Percentiles rank a stretch among this genome's conserved stretches.
Conservation (phyloP, 129 eudicot genomes). For the Flaveria bidentis region DNA sequence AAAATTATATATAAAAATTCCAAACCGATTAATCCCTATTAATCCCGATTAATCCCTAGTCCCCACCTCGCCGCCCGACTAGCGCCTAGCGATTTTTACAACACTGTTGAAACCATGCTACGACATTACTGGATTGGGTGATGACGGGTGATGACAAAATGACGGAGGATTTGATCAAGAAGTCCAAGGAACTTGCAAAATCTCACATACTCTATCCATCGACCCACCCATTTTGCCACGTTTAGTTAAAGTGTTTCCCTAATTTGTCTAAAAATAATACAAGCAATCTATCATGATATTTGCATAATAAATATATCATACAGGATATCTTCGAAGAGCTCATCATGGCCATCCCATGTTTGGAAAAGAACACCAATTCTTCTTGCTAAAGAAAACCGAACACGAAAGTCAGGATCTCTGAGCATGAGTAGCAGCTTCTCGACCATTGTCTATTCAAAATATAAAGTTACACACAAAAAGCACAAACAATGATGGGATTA, state of each 20-base stretch:
- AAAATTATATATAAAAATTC: too few relatives aligned
- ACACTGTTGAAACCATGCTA: too few relatives aligned
- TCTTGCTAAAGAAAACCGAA: conserved; percentile 67
- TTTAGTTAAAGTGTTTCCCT: conserved; percentile 2
- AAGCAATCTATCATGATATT: conserved; percentile 3
- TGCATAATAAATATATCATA: conserved; percentile 31
- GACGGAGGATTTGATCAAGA: too few relatives aligned
- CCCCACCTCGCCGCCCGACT: too few relatives aligned
- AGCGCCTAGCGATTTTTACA: too few relatives aligned
- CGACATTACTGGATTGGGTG: too few relatives aligned
- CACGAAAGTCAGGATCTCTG: conserved; percentile 91
- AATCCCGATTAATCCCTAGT: too few relatives aligned
- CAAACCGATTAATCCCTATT: too few relatives aligned
- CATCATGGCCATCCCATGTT: conserved; percentile 97
- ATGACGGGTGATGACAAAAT: neutral
- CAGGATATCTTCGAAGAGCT: conserved; percentile 88
- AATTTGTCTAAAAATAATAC: conserved; percentile 3
- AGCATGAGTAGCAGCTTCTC: conserved; percentile 84
- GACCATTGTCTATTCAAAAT: conserved; percentile 64
- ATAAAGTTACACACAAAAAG: conserved; percentile 6
- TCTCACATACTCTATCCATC: neutral
- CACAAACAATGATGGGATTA: conserved; percentile 14
- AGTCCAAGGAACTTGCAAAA: too few relatives aligned
- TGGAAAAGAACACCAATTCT: conserved; percentile 81
- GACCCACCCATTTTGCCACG: neutral